Conservation (phyloP, 352 stramenopile genomes). For the Saprolegnia parasitica region DNA sequence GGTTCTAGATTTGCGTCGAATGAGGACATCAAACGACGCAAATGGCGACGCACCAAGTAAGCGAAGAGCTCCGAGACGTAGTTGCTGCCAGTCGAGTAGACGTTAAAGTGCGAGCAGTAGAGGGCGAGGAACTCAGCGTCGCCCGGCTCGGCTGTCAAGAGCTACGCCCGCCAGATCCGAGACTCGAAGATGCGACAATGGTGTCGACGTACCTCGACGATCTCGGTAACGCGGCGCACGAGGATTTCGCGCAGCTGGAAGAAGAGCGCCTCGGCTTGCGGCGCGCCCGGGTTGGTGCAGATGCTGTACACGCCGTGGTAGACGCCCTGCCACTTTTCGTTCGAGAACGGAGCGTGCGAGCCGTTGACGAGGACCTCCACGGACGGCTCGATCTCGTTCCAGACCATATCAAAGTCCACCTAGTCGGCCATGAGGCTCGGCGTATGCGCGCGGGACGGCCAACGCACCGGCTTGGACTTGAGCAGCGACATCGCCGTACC, state of each 20-base stretch:
- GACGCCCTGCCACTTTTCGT: constrained; percentile 83
- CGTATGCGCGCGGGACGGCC: not conserved
- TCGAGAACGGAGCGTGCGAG: constrained; percentile 55
- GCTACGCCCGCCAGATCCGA: constrained; percentile 31
- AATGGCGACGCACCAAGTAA: constrained; percentile 47
- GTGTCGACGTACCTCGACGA: constrained; percentile 40
- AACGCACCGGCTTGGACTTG: constrained; percentile 64
- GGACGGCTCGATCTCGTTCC: constrained; percentile 75
- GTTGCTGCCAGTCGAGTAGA: constrained; percentile 62
- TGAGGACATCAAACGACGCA: not conserved
- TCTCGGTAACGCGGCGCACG: constrained; percentile 56
- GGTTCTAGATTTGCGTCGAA: constrained; percentile 45
- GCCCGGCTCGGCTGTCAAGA: constrained; percentile 52
- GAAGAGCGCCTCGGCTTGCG: constrained; percentile 79
- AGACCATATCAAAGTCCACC: constrained; percentile 84
- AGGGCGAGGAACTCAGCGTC: constrained; percentile 61
- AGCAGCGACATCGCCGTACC: constrained; percentile 58
- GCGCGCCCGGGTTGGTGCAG: constrained; percentile 73
- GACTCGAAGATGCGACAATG: not conserved
- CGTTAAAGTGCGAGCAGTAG: constrained; percentile 66
- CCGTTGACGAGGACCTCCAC: constrained; percentile 72
- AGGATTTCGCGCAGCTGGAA: constrained; percentile 69
- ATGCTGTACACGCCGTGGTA: constrained; percentile 88
- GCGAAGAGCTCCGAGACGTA: constrained; percentile 83
- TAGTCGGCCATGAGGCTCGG: constrained; percentile 26